Evolutionary conservation across 2,329 filamentous ascomycete genomes (phyloP), one percentile per base, ranked within the genome.

Genomic region (Neospermospora avenae): DNA sequence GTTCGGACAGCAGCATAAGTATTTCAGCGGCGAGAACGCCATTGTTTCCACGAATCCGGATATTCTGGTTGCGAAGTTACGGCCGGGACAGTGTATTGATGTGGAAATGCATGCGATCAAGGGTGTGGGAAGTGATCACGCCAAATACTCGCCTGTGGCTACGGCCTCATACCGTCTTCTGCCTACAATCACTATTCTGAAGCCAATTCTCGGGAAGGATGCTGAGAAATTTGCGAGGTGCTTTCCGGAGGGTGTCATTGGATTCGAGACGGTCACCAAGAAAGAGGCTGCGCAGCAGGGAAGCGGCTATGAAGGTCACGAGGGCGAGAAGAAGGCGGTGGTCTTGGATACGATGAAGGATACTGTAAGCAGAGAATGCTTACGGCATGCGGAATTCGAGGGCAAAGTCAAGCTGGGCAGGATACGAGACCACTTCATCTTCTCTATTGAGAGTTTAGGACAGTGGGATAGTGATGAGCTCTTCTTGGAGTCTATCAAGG

Each of bases 101-200:
- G 80, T 97, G 63, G 86, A 90, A 67, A 89, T 96, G 83, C 93
- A 98, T 79, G 95, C 93, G 78, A 87, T 96, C 77, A 96, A 97
- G 78, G 95, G 96, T 62, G 86, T 96, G 67, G 95, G 95, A 51
- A 86, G 88, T 65, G 95, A 99, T 76, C 95, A 99, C 75, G 89
- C 95, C 69, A 99, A 99, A 77, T 99, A 95, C 79, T 96, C 91
- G 0, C 95, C 95, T 49, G 95, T 98, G 37, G 93, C 93, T 3
- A 97, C 95, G 1, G 95, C 95, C 3, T 91, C 89, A 24, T 99
- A 99, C 78, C 86, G 95, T 53, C 83, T 99, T 20, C 78, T 99
- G 72, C 95, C 95, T 7, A 87, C 87, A 67, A 98, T 99, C 75
- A 82, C 84, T 65, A 98, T 99, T 72, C 79, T 82, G 46, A 79